These are phyloP conservation scores for Zalaria sp. DNA, from an alignment of 2,329 filamentous ascomycete genomes.

Conservation along the genomic window DNA sequence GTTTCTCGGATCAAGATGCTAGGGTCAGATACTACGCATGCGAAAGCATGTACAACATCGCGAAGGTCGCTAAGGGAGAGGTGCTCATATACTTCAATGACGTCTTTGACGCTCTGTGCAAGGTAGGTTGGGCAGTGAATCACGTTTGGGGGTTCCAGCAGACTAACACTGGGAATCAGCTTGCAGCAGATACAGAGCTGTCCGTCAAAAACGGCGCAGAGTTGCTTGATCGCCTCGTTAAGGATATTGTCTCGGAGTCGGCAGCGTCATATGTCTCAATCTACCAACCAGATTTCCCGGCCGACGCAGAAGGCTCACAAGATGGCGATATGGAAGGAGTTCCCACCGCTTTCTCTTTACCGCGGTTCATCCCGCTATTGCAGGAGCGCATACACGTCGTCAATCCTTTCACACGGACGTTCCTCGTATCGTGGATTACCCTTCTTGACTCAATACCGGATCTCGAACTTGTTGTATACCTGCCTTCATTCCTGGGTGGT, in stretches of 20 bases:
- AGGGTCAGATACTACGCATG: constrained; percentile 95
- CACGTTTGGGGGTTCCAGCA: constrained; percentile 10
- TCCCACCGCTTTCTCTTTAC: constrained; percentile 74
- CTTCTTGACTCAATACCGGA: constrained; percentile 93
- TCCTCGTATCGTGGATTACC: constrained; percentile 91
- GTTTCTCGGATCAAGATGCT: constrained; percentile 96
- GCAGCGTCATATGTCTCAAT: constrained; percentile 90
- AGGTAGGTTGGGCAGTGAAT: constrained; percentile 38
- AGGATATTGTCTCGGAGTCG: constrained; percentile 91
- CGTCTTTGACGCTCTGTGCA: constrained; percentile 93
- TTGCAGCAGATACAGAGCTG: constrained; percentile 88
- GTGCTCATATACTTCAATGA: constrained; percentile 96
- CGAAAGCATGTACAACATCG: constrained; percentile 99
- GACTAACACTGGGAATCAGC: constrained; percentile 33
- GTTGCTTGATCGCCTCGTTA: constrained; percentile 82
- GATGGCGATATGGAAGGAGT: constrained; percentile 13
- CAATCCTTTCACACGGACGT: constrained; percentile 88
- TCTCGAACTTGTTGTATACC: constrained; percentile 79
- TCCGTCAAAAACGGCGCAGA: constrained; percentile 98
- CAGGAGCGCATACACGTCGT: constrained; percentile 90
- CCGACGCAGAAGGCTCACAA: constrained; percentile 33
- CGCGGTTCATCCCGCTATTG: constrained; percentile 79
- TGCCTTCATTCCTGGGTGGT: constrained; percentile 83
- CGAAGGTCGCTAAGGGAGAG: constrained; percentile 96
- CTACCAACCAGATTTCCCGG: constrained; percentile 49